Evolutionary conservation across 2,329 filamentous ascomycete species (phyloP).

Genomic region (Scorias spongiosa): DNA sequence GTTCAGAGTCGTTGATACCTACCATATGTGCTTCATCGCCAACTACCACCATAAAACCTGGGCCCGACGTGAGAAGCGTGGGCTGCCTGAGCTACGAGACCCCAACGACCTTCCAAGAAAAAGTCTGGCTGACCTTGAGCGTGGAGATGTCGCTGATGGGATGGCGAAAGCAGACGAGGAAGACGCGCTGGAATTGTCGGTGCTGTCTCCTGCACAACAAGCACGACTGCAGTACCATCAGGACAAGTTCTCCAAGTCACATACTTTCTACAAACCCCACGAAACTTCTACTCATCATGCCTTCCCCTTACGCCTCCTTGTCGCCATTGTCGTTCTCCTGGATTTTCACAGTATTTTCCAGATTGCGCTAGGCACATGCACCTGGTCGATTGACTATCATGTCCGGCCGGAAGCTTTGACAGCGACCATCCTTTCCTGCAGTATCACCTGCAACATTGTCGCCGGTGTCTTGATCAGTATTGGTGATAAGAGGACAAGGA

Average conservation of each 20-base stretch:
- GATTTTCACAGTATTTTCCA: slow-evolving; percentile 70
- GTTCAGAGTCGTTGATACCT: slow-evolving; percentile 67
- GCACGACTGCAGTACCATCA: slow-evolving; percentile 60
- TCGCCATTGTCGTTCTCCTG: slow-evolving; percentile 63
- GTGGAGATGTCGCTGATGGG: slow-evolving; percentile 21
- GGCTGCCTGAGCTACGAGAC: slow-evolving; percentile 47
- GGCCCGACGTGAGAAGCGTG: slow-evolving; percentile 42
- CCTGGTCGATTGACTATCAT: slow-evolving; percentile 63
- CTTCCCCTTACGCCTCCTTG: slow-evolving; percentile 58
- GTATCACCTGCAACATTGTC: slow-evolving; percentile 61
- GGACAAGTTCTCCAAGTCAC: slow-evolving; percentile 62
- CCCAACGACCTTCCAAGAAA: slow-evolving; percentile 49
- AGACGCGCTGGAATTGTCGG: slow-evolving; percentile 35
- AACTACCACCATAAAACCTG: slow-evolving; percentile 55
- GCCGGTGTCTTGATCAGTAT: slow-evolving; percentile 63
- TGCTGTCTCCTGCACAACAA: slow-evolving; percentile 52
- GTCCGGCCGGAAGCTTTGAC: slow-evolving; percentile 57
- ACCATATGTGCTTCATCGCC: slow-evolving; percentile 73
- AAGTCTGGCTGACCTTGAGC: slow-evolving; percentile 7
- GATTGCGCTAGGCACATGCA: slow-evolving; percentile 62
- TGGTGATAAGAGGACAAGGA: slow-evolving; percentile 61
- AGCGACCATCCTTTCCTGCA: slow-evolving; percentile 65
- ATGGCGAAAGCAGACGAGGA: slow-evolving; percentile 27
- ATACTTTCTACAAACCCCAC: slow-evolving; percentile 81
- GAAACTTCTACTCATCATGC: slow-evolving; percentile 70